Evolutionary conservation across 2,329 filamentous ascomycete genomes (phyloP).

Genomic region (Aspergillus glaucus): DNA sequence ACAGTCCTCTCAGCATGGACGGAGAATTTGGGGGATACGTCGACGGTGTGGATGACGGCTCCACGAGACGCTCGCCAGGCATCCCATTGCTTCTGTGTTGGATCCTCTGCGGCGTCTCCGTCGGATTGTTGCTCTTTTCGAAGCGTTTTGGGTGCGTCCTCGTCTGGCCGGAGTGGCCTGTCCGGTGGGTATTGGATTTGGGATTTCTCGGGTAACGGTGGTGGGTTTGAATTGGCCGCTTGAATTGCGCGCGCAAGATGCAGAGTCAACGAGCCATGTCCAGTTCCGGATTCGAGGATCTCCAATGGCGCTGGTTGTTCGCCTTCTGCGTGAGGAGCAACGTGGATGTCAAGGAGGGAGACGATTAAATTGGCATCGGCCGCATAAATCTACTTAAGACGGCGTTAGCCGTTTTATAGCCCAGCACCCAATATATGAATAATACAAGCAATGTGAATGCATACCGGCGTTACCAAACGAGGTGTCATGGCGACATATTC

Average conservation of each 20-base stretch:
- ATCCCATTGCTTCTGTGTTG: conserved; percentile 35
- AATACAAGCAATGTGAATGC: conserved; percentile 18
- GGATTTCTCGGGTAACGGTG: conserved; percentile 33
- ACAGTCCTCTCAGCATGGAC: conserved; percentile 60
- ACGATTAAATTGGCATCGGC: conserved; percentile 70
- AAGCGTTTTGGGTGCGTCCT: conserved; percentile 13
- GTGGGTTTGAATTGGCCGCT: conserved; percentile 58
- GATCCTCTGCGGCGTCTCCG: conserved; percentile 5
- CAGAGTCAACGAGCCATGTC: conserved; percentile 73
- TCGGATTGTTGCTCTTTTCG: conserved; percentile 9
- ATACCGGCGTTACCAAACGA: conserved; percentile 68
- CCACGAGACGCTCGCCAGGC: conserved; percentile 48
- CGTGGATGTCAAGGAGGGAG: conserved; percentile 68
- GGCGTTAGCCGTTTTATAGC: conserved; percentile 10
- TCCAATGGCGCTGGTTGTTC: conserved; percentile 50
- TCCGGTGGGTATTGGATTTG: conserved; percentile 27
- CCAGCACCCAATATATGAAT: not conserved
- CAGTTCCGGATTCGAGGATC: conserved; percentile 77
- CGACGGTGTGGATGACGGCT: conserved; percentile 70
- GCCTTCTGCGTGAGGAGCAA: conserved; percentile 34
- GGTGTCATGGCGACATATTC: conserved; percentile 65
- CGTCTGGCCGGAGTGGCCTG: conserved; percentile 13
- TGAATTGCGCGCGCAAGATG: conserved; percentile 71
- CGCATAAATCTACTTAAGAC: conserved; percentile 57
- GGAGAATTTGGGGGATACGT: conserved; percentile 58